A percentile compares a stretch with the other conserved stretches of the same genome.
Conservation (phyloP, 495 filamentous ascomycete genomes). For the Lichina pygmaea region DNA sequence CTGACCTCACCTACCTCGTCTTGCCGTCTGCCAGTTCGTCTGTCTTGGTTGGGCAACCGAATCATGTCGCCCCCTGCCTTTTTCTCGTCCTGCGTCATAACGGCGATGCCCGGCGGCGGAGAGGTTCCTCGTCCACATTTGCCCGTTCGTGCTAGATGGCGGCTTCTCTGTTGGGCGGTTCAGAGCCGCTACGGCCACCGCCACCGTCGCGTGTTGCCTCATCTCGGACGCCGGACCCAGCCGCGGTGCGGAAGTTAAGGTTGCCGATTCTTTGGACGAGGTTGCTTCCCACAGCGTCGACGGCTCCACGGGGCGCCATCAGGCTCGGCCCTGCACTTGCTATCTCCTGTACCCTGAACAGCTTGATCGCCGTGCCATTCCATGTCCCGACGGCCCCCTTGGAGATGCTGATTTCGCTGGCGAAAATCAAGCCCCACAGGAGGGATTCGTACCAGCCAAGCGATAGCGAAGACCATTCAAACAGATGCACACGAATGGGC, state of each 20-base stretch:
- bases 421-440: constrained; percentile 89
- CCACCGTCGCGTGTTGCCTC: no score
- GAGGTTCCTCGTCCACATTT: no score
- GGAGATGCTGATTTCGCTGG: constrained; percentile 62
- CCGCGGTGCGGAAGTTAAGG: constrained; percentile 18
- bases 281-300: constrained; percentile 85
- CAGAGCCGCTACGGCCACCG: no score
- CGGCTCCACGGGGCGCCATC: constrained; percentile 63
- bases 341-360: constrained; percentile 77
- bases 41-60: no score
- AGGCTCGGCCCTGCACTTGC: constrained; percentile 55
- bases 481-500: constrained; percentile 55
- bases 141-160: no score
- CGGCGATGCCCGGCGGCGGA: no score
- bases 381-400: constrained; percentile 84
- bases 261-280: constrained; percentile 70
- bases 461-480: constrained; percentile 81
- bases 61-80: no score
- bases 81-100: no score
- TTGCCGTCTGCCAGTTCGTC: no score
- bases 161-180: no score
- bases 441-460: constrained; percentile 92
- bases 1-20: no score
- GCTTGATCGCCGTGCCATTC: constrained; percentile 68
- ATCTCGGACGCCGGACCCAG: no score